These are phyloP conservation scores for Terfezia claveryi DNA, from an alignment of 495 filamentous ascomycete genomes.

Conservation along the genomic window DNA sequence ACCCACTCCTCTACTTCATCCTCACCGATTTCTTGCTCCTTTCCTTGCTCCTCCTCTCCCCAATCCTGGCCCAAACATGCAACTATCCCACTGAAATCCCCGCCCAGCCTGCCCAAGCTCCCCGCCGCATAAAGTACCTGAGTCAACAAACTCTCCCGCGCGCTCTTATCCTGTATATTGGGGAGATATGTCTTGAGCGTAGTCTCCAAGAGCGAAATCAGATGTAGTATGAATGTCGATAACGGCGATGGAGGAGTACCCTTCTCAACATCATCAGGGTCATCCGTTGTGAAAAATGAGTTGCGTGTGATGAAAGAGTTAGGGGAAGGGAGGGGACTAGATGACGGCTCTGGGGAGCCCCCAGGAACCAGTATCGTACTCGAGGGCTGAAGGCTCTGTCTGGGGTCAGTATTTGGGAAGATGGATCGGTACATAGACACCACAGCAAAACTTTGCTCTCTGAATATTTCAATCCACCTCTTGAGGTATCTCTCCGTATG, in stretches of 20 bases:
- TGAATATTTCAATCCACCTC: constrained; percentile 90
- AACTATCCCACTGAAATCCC: constrained; percentile 67
- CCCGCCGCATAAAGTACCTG: constrained; percentile 92
- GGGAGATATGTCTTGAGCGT: constrained; percentile 64
- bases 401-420: constrained; percentile 33
- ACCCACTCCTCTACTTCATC: constrained; percentile 50
- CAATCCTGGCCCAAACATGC: constrained; percentile 34
- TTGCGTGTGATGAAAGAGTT: constrained; percentile 14
- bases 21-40: constrained; percentile 18
- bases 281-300: background rate
- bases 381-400: constrained; percentile 2
- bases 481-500: constrained; percentile 92
- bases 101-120: constrained; percentile 73
- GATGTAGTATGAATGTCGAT: constrained; percentile 62
- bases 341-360: constrained; percentile 20
- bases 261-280: constrained; percentile 12
- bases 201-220: constrained; percentile 60
- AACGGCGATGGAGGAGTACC: constrained; percentile 52
- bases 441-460: constrained; percentile 92
- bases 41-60: constrained; percentile 31
- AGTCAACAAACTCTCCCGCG: constrained; percentile 67
- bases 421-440: constrained; percentile 81
- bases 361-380: constrained; percentile 19
- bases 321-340: constrained; percentile 5
- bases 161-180: constrained; percentile 56